These are phyloP conservation scores for Fusarium pseudograminearum DNA, from an alignment of 2,329 filamentous ascomycete genomes.

Conservation along the genomic window DNA sequence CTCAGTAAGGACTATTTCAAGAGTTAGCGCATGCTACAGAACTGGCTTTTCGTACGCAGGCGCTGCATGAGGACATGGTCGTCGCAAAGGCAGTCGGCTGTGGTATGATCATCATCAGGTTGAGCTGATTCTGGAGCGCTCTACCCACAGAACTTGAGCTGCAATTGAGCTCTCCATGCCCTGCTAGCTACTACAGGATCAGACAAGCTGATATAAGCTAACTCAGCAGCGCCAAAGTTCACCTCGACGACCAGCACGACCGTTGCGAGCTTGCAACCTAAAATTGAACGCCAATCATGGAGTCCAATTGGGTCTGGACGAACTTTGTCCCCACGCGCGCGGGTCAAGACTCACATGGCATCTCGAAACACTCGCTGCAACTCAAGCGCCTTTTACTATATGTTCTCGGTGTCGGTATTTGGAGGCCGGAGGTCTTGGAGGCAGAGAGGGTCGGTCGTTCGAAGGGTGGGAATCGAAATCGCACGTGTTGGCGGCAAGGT, in stretches of 20 bases:
- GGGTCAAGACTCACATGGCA: slow-evolving; percentile 54
- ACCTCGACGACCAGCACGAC: slow-evolving; percentile 4
- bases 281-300: slow-evolving; percentile 5
- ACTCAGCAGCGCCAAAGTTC: slow-evolving; percentile 15
- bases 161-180: slow-evolving; percentile 39
- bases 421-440: slow-evolving; percentile 26
- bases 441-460: slow-evolving; percentile 33
- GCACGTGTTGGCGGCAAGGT: slow-evolving; percentile 37
- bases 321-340: slow-evolving; percentile 20
- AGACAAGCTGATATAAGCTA: slow-evolving; percentile 21
- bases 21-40: slow-evolving; percentile 37
- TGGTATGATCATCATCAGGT: slow-evolving; percentile 10
- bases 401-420: slow-evolving; percentile 36
- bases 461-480: slow-evolving; percentile 31
- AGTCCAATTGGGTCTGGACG: slow-evolving; percentile 13
- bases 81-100: slow-evolving; percentile 9
- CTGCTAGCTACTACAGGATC: slow-evolving; percentile 12
- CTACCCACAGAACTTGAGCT: slow-evolving; percentile 27
- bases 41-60: background rate
- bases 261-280: slow-evolving; percentile 25
- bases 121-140: slow-evolving; percentile 15
- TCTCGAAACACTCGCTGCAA: slow-evolving; percentile 50
- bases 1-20: slow-evolving; percentile 52
- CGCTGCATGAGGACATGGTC: slow-evolving; percentile 11
- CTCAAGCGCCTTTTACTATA: slow-evolving; percentile 38